Conservation (phyloP, 495 filamentous ascomycete species). For the Trichocladium antarcticum region DNA sequence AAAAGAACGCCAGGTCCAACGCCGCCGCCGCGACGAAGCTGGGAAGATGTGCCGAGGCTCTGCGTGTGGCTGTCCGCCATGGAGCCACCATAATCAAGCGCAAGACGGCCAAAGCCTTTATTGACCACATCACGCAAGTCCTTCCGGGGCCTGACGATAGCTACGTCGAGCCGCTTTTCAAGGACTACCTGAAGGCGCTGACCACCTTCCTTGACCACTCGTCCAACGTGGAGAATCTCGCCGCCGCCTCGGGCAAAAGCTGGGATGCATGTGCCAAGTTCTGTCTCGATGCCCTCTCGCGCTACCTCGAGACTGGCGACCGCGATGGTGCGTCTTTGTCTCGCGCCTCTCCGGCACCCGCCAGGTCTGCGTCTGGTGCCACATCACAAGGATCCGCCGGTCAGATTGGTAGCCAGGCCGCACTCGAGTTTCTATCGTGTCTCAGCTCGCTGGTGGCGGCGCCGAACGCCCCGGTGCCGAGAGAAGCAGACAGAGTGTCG, state of each 20-base stretch:
- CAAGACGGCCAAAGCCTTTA: conserved; percentile 65
- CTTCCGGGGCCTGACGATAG: conserved; percentile 51
- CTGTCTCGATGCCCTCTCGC: conserved; percentile 44
- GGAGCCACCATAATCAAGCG: conserved; percentile 55
- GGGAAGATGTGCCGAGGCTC: conserved; percentile 54
- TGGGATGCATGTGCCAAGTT: conserved; percentile 64
- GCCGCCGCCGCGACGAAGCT: conserved; percentile 47
- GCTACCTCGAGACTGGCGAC: conserved; percentile 32
- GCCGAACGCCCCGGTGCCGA: conserved; percentile 60
- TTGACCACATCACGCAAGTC: conserved; percentile 71
- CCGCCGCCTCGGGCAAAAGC: conserved; percentile 36
- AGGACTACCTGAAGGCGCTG: conserved; percentile 71
- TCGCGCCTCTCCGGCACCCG: conserved; percentile 34
- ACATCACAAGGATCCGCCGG: conserved; percentile 3
- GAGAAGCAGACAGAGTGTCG: conserved; percentile 47
- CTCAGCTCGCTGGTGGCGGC: conserved; percentile 53
- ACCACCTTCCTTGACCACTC: conserved; percentile 55
- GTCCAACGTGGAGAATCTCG: conserved; percentile 68
- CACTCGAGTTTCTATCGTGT: conserved; percentile 53
- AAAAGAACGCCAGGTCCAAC: conserved; percentile 39
- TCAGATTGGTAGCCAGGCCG: conserved; percentile 25
- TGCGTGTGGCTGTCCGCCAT: conserved; percentile 59
- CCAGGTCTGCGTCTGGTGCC: conserved; percentile 23
- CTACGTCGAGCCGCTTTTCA: conserved; percentile 58
- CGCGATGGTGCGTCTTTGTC: conserved; percentile 20